Base-by-base conservation (phyloP, 371 early-diverging fungal species). In the Zancudomyces culisetae region DNA sequence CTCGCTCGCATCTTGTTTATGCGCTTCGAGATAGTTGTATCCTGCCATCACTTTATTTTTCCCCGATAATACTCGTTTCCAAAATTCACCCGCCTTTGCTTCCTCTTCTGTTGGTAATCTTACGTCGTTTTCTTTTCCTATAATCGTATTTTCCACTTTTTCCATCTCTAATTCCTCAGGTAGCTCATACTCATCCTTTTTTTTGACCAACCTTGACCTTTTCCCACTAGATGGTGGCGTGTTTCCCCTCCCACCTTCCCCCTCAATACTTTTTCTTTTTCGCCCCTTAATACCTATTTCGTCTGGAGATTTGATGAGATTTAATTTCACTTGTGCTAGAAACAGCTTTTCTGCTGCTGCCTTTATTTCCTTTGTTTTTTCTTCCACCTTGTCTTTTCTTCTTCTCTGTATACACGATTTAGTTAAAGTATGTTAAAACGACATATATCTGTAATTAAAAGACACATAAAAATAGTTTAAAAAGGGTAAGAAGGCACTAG, bases 311-410 rank as follows among this genome's bases (percentile, higher is more conserved):
- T n/a, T n/a, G 20, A 52, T 35, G 13, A 41, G 58, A 41, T 66
- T 57, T 46, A 54, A 58, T 57, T 83, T 77, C 27, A 93, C 64
- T 61, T 84, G 88, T 1, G 86, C 74, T 20, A 73, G 70, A 35
- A 92, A 62, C 3, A 95, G 71, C 61, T 83, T 86, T 54, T 80
- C 79, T 0, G 96, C 94, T 0, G 90, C 83, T 40, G 71, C 71
- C 51, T 76, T 73, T 20, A 64, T 61, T 45, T 58, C 57, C 42
- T 49, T 56, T n/a, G 40, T n/a, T n/a, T 45, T 18, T 49, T 50
- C n/a, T 49, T 26, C n/a, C 59, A 10, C 19, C 29, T 26, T 3
- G 27, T 10, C 6, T 15, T 27, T 19, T 57, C 41, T 27, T 49
- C 22, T 52, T 24, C 49, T 66, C 55, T 18, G 62, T 41, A 56